Conservation (phyloP, 2,329 filamentous ascomycete genomes). For the Clonostachys byssicola region DNA sequence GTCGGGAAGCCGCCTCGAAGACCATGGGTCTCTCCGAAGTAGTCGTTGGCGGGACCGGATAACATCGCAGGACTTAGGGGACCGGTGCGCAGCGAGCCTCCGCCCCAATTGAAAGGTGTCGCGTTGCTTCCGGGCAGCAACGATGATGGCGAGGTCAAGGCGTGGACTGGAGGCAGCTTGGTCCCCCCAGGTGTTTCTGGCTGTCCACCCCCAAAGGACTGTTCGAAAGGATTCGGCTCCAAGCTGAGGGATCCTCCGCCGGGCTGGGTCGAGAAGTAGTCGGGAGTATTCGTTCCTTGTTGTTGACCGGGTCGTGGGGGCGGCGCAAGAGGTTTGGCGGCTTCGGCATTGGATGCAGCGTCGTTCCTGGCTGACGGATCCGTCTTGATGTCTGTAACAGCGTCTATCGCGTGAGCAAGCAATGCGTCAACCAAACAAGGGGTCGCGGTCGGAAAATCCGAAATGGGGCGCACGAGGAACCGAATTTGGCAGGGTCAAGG, state of each 20-base stretch:
- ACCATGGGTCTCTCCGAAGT: conserved; percentile 77
- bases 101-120: conserved; percentile 74
- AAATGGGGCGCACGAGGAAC: no score
- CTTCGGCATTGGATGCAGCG: conserved; percentile 48
- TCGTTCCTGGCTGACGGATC: conserved; percentile 44
- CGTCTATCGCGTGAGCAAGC: conserved; percentile 21
- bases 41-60: conserved; percentile 79
- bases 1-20: conserved; percentile 85
- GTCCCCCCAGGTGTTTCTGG: conserved; percentile 79
- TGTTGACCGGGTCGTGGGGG: conserved; percentile 61
- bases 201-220: conserved; percentile 71
- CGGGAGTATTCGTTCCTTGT: conserved; percentile 49
- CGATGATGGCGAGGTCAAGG: conserved; percentile 85
- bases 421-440: conserved; percentile 1
- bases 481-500: neutral
- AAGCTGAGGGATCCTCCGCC: conserved; percentile 54
- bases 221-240: conserved; percentile 96
- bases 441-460: neutral
- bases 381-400: conserved; percentile 39
- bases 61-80: conserved; percentile 97
- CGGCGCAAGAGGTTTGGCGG: conserved; percentile 63
- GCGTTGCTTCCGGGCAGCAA: conserved; percentile 70
- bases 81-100: conserved; percentile 82
- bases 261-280: conserved; percentile 63
- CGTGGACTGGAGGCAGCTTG: conserved; percentile 83